Evolutionary conservation across 306 rosid genomes (phyloP).

Genomic region (Corylus americana): DNA sequence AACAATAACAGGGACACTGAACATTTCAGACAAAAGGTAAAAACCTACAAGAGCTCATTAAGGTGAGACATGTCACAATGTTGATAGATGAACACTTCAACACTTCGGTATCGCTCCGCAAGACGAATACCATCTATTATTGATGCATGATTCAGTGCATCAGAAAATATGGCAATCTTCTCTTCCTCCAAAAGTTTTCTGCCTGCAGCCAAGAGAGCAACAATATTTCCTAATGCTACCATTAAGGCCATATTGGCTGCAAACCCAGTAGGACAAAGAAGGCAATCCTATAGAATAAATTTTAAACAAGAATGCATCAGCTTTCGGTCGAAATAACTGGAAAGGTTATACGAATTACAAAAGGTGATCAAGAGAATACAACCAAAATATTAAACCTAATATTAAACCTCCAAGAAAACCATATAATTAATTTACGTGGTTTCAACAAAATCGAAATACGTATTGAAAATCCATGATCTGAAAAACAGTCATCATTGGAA

Average conservation of each 20-base stretch:
- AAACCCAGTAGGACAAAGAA: conserved; percentile 99
- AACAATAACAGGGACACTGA: background rate
- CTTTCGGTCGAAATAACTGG: conserved; percentile 20
- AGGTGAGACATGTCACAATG: conserved; percentile 96
- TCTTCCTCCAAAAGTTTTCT: conserved; percentile 55
- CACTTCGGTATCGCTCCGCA: conserved; percentile 72
- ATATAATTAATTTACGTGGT: background rate
- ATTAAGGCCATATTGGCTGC: conserved; percentile 97
- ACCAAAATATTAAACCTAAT: background rate
- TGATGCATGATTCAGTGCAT: conserved; percentile 84
- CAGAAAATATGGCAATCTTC: conserved; percentile 84
- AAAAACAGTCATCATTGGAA: background rate
- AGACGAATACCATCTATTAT: conserved; percentile 94
- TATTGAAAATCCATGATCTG: background rate
- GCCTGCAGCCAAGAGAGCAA: conserved; percentile 66
- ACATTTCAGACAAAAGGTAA: conserved; percentile 31
- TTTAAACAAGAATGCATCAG: conserved; percentile 51
- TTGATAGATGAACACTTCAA: conserved; percentile 69
- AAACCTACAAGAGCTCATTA: conserved; percentile 69
- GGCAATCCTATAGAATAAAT: conserved; percentile 88
- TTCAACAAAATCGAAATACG: too few species aligned
- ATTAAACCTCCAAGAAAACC: background rate
- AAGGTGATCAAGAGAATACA: conserved; percentile 4
- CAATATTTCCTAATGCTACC: conserved; percentile 80
- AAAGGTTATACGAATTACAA: background rate